A percentile compares a stretch with the other conserved stretches of the same genome.
Evolutionary conservation across 306 rosid species (phyloP).

Genomic region (Biancaea sappan): DNA sequence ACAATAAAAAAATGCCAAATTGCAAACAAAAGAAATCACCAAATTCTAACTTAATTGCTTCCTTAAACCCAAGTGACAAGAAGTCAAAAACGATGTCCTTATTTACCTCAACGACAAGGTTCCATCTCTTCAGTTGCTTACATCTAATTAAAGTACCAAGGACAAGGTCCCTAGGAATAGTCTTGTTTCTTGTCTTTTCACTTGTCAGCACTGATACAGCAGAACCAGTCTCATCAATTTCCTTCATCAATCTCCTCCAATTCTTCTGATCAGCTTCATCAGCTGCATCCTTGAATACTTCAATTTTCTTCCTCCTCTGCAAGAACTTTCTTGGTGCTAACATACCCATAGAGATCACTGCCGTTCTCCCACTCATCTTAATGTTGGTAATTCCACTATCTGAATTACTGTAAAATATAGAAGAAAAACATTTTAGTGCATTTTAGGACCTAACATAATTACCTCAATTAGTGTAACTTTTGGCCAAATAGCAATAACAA

Average conservation of each 20-base stretch:
- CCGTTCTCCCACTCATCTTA: constrained; percentile 52
- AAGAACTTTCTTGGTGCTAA: constrained; percentile 77
- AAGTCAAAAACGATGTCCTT: neutral
- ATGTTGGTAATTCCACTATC: constrained; percentile 48
- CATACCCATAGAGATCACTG: constrained; percentile 76
- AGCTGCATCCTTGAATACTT: constrained; percentile 67
- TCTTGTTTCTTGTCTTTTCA: constrained; percentile 47
- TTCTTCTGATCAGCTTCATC: constrained; percentile 85
- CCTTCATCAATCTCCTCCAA: constrained; percentile 83
- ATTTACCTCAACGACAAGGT: constrained; percentile 81
- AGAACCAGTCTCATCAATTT: constrained; percentile 75
- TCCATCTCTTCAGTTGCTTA: constrained; percentile 88
- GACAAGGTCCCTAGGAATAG: constrained; percentile 64
- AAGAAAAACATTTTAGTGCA: neutral
- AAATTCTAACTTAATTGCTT: neutral
- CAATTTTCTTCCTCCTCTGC: constrained; percentile 65
- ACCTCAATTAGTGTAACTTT: neutral
- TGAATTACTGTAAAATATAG: constrained; percentile 46
- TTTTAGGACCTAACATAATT: neutral
- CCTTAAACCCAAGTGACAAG: neutral
- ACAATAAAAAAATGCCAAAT: neutral
- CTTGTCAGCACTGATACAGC: constrained; percentile 73
- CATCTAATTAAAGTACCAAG: constrained; percentile 86
- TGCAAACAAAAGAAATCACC: neutral
- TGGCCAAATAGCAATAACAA: neutral